Conservation (phyloP, 495 filamentous ascomycete genomes). For the Zalerion maritima region DNA sequence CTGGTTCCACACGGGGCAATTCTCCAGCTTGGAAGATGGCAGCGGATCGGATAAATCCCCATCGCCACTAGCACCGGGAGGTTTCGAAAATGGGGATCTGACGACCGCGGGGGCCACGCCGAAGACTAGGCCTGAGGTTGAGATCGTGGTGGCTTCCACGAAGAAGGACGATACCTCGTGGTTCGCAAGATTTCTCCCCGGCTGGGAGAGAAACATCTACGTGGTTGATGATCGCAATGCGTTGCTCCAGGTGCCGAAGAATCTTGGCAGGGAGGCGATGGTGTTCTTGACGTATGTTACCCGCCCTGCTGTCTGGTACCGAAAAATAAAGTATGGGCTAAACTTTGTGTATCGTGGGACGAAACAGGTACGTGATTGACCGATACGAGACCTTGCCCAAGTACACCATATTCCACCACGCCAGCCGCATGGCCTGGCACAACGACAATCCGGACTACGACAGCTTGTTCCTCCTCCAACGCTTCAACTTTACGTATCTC, state of each 20-base stretch:
- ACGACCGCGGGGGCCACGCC: too few relatives aligned
- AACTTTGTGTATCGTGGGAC: not conserved
- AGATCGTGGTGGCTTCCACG: conserved; percentile 35
- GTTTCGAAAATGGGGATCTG: too few relatives aligned
- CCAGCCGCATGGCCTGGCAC: conserved; percentile 40
- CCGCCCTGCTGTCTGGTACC: not conserved
- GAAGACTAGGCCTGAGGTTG: too few relatives aligned
- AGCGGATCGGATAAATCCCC: too few relatives aligned
- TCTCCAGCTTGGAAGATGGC: too few relatives aligned
- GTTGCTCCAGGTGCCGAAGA: conserved; percentile 29
- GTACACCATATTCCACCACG: conserved; percentile 40
- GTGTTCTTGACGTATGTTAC: conserved; percentile 32
- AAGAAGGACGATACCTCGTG: conserved; percentile 33
- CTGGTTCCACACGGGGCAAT: too few relatives aligned
- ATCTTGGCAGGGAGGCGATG: conserved; percentile 43
- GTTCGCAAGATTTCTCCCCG: conserved; percentile 32
- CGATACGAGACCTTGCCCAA: conserved; percentile 40
- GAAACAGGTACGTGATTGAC: conserved; percentile 35
- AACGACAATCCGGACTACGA: conserved; percentile 27
- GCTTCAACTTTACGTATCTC: conserved; percentile 38
- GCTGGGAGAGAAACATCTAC: conserved; percentile 37
- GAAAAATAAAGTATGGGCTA: not conserved
- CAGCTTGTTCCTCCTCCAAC: conserved; percentile 24
- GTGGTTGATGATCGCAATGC: conserved; percentile 34
- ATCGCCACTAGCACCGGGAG: too few relatives aligned